A percentile compares a stretch with the other conserved stretches of the same genome.
Conservation (phyloP, 2,329 filamentous ascomycete species). For the Allantophomopsis cytisporea region DNA sequence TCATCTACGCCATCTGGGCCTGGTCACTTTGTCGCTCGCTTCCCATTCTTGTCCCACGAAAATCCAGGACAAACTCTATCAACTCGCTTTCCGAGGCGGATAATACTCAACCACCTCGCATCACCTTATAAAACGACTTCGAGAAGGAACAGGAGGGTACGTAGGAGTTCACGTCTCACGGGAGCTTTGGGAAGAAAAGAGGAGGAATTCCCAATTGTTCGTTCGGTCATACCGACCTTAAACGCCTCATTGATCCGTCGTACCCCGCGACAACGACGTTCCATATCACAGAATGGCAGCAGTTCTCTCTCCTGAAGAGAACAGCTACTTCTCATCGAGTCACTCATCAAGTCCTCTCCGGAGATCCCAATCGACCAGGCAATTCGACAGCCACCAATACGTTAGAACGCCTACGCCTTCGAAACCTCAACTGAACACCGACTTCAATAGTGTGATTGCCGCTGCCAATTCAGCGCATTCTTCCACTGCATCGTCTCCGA, state of each 20-base stretch:
- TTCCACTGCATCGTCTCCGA: constrained; percentile 42
- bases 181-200: too few species aligned
- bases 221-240: neutral
- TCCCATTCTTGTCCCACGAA: too few species aligned
- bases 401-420: constrained; percentile 26
- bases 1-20: too few species aligned
- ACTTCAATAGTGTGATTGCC: constrained; percentile 12
- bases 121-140: too few species aligned
- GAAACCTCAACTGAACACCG: constrained; percentile 21
- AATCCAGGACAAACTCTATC: too few species aligned
- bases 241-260: neutral
- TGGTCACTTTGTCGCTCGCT: too few species aligned
- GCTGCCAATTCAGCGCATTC: constrained; percentile 22
- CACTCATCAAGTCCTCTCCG: constrained; percentile 36
- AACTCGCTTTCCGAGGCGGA: too few species aligned
- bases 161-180: too few species aligned
- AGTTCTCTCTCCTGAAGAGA: constrained; percentile 34
- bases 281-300: constrained; percentile 14
- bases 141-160: too few species aligned
- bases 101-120: too few species aligned
- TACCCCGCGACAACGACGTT: neutral
- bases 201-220: too few species aligned
- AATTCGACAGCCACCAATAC: constrained; percentile 21
- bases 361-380: constrained; percentile 47
- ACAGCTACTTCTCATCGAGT: constrained; percentile 39